Base-by-base conservation (phyloP, 768 basidiomycete genomes). In the Sporobolomyces pararoseus region DNA sequence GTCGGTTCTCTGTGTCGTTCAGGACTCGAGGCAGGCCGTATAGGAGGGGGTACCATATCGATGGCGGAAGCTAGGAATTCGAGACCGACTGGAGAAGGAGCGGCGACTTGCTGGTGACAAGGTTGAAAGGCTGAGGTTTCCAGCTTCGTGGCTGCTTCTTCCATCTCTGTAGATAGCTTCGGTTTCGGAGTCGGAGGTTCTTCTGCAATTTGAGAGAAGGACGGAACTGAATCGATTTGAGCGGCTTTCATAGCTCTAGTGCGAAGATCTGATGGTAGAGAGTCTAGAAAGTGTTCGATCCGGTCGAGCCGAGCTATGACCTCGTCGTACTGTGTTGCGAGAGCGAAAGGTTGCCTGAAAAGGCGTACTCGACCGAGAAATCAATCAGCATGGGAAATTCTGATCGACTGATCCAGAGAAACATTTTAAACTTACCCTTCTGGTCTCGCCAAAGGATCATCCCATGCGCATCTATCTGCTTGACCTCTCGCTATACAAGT, bases 291-390 rank as follows among this genome's bases (percentile, higher is more conserved):
- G 3, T 32, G 25, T 29, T 65, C 64, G 55, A 65, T 58, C 3
- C 44, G 54, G 13, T 57, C 31, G n/a, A 65, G 42, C 10, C 64
- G 54, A 16, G 46, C 44, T 32, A 35, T 23, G 14, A 65, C 64
- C 0, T 65, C 64, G 1, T 54, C n/a, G 34, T 49, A 65, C 25
- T 65, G 54, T 2, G 54, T 35, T 19, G 64, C 64, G 34, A 65
- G 55, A 10, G 64, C 64, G 35, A 65, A 65, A 21, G 64, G 64
- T 39, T 65, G 64, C 9, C 63, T 64, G 52, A 7, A 23, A n/a
- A n/a, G n/a, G 46, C 12, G 10, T 51, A 29, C n/a, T 25, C 21
- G 47, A 7, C 32, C n/a, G 49, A 2, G 47, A 19, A 2, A 4
- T 23, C 7, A 29, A 2, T 16, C 10, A 37, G 10, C 13, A 31